Base-by-base conservation (phyloP, 2,329 filamentous ascomycete species). In the Fusarium transvaalense region DNA sequence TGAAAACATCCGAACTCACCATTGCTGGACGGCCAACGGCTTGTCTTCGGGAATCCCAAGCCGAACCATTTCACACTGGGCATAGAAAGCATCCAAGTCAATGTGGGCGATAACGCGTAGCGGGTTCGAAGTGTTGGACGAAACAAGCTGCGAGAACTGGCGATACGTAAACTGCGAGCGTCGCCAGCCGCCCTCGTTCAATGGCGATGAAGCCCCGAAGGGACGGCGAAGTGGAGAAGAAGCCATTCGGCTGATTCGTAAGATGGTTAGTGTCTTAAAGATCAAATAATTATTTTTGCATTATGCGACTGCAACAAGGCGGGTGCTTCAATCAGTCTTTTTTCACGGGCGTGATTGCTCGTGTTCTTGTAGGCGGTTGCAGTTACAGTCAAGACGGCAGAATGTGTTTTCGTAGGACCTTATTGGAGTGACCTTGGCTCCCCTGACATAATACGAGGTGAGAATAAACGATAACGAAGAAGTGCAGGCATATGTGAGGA, bases 51-150 rank as follows among this genome's bases (percentile, higher is more conserved):
- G 83, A 13, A 92, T 82, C 14, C 89, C 90, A 43, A 98, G 85
- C 10, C 96, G 89, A 12, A 97, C 89, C 86, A 94, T 97, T 81
- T 99, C 96, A 77, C 94, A 97, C 82, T 99, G 96, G 5, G 92
- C 92, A 78, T 99, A 99, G 80, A 99, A 99, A 38, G 95, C 95
- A 86, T 99, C 96, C 62, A 99, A 89, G 75, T 99, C 96, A 67
- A 98, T 89, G 78, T 97, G 94, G 9, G 93, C 93, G 71, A 97
- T 89, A 29, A 97, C 92, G 45, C 96, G 90, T 35, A 99, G 84
- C 2, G 95, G 95, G 51, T 89, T 93, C 10, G 89, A 88, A 0
- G 90, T 84, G 34, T 88, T 89, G 70, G 87, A 93, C 12, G 89
- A 85, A 9, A 90, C 88, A 59, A 98, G 87, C 68, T 94, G 90